Conservation (phyloP, 225 moss, liverwort and hornwort species). For the Physcomitrium patens region DNA sequence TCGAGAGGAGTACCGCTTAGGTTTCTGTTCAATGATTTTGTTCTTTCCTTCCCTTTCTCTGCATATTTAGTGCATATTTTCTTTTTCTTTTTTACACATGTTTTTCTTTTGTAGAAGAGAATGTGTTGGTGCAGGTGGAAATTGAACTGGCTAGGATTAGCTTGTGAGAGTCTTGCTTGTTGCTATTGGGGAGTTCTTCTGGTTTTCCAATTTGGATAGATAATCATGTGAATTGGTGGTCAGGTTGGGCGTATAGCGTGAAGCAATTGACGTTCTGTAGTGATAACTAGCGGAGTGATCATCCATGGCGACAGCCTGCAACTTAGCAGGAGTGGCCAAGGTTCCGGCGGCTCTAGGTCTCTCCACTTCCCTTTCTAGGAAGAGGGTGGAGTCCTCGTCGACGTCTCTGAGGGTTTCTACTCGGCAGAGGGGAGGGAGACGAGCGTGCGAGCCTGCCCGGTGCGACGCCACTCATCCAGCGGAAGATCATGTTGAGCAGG, state of each 20-base stretch:
- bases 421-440: slow-evolving; percentile 18
- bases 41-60: no score
- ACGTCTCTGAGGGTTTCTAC: slow-evolving; percentile 10
- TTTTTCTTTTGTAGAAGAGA: no score
- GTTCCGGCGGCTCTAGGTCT: slow-evolving; percentile 28
- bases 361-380: slow-evolving; percentile 30
- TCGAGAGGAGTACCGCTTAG: no score
- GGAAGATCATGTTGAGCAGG: slow-evolving; percentile 42
- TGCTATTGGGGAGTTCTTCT: not conserved
- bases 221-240: not conserved
- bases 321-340: slow-evolving; percentile 28
- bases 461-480: slow-evolving; percentile 42
- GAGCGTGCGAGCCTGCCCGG: slow-evolving; percentile 3
- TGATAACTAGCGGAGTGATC: slow-evolving; percentile 11
- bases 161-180: no score
- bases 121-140: no score
- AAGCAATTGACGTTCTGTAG: not conserved
- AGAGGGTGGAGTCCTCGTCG: slow-evolving; percentile 30
- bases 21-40: no score
- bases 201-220: not conserved
- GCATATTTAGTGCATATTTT: no score
- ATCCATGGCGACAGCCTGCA: slow-evolving; percentile 51
- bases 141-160: no score
- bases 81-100: no score
- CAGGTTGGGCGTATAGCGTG: not conserved